Evolutionary conservation across 192 early-diverging fungal species (phyloP), one percentile per base, ranked within the genome.

Genomic region (Rhizophagus clarus): DNA sequence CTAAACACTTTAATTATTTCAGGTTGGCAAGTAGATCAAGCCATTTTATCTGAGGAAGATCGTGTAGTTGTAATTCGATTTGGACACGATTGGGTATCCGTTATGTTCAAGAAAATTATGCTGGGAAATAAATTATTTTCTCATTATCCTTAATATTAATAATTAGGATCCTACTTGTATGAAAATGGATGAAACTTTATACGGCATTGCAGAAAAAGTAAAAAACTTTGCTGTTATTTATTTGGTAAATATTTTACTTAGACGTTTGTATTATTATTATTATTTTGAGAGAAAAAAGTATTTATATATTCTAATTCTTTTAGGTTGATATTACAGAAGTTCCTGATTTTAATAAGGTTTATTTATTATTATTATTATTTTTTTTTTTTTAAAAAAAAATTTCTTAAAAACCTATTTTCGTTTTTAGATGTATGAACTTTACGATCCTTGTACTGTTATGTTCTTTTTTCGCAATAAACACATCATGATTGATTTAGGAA

Each of bases 161-260:
- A 80, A 22, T 74, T 85, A 89, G 91, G 95, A 99, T 80, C 85
- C 93, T 20, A 90, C 90, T 3, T 99, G 98, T 87, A 99, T 99
- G 98, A 86, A 91, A 63, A 97, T 97, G 96, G 98, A 99, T 83
- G 98, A 99, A 83, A 91, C 94, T 64, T 88, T 99, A 45, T 97
- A 97, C 82, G 85, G 88, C 42, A 94, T 97, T 37, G 95, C 95
- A 8, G 98, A 99, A 71, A 94, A 94, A 84, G 92, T 99, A 82
- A 99, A 98, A 85, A 98, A 98, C 86, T 99, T 99, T 93, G 98
- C 98, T 0, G 95, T 98, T 12, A 90, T 98, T 40, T 99, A 99
- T 79, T 85, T 99, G 45, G 95, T 86, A 82, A 84, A 31, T 40
- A 68, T 8, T 71, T n/a, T 32, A 37, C 37, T 15, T 47, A 12